phyloP scores from a whole-genome alignment of 2,329 filamentous ascomycete species.

The Myriosclerotinia scirpicola region DNA sequence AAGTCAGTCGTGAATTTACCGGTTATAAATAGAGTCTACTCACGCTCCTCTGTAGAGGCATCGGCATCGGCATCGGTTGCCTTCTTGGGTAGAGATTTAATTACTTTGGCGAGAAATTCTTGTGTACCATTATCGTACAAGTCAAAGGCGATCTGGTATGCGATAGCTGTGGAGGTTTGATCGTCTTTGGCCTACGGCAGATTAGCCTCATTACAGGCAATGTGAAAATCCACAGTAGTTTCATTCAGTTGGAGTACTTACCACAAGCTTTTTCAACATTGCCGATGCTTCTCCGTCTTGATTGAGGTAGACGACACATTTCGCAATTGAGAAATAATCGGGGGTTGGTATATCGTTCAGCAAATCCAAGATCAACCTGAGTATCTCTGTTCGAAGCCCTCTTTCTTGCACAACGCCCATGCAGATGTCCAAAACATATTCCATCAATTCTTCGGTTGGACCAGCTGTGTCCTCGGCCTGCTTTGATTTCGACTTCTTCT shows the following conservation, averaged over 20 bases:
- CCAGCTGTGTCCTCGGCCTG: conserved; percentile 53
- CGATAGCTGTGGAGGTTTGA: conserved; percentile 74
- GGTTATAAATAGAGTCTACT: not conserved
- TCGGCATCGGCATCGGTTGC: conserved; percentile 42
- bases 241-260: conserved; percentile 34
- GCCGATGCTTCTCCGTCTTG: conserved; percentile 86
- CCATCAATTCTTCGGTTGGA: conserved; percentile 88
- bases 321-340: conserved; percentile 97
- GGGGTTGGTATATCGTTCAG: conserved; percentile 88
- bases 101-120: conserved; percentile 89
- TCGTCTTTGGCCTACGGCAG: conserved; percentile 60
- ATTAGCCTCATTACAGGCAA: conserved; percentile 15
- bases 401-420: conserved; percentile 98
- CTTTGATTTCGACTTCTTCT: conserved; percentile 66
- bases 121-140: conserved; percentile 98
- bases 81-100: conserved; percentile 69
- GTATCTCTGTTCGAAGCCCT: conserved; percentile 76
- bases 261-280: conserved; percentile 78
- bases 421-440: conserved; percentile 92
- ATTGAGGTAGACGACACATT: conserved; percentile 94
- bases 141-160: conserved; percentile 97
- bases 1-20: not conserved
- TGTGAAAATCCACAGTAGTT: conserved; percentile 11
- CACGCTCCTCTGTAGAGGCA: conserved; percentile 45
- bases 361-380: conserved; percentile 91